Percentiles rank a stretch among this genome's conserved stretches.
phyloP scores from a whole-genome alignment of 139 green algal species.

The Gonium pectorale region DNA sequence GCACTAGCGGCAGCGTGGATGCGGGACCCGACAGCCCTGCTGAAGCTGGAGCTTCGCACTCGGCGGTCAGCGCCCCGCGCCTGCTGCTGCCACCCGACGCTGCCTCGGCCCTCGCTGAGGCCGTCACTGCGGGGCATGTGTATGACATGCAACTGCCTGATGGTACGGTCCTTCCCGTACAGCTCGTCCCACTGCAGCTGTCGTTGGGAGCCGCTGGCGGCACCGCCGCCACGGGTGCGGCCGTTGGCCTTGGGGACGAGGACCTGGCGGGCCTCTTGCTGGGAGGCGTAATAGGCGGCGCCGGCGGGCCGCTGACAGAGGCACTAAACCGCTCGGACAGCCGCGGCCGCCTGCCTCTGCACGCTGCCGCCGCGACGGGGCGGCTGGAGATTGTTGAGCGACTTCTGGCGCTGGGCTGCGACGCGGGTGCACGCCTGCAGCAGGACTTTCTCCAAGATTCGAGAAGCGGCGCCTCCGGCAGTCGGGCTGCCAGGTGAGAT shows the following conservation, averaged over 20 bases:
- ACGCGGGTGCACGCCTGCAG: neutral
- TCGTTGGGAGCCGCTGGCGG: neutral
- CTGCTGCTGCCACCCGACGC: neutral
- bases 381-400: constrained; percentile 35
- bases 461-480: too few relatives aligned
- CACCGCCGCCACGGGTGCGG: neutral
- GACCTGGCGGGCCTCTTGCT: neutral
- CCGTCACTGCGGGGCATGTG: neutral
- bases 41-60: neutral
- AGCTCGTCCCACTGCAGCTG: constrained; percentile 22
- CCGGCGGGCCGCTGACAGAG: constrained; percentile 2
- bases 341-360: constrained; percentile 24
- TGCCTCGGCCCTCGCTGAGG: neutral
- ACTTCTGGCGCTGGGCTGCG: constrained; percentile 34
- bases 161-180: constrained; percentile 9
- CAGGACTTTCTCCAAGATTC: constrained; percentile 31
- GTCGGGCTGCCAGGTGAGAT: too few relatives aligned
- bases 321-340: constrained; percentile 30
- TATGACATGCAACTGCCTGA: constrained; percentile 34
- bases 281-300: neutral
- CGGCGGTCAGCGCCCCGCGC: too few relatives aligned
- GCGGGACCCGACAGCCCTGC: neutral
- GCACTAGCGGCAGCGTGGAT: too few relatives aligned
- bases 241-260: neutral
- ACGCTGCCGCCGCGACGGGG: constrained; percentile 31